These are phyloP conservation scores for Neobulgaria alba DNA, from an alignment of 2,329 filamentous ascomycete genomes.

Conservation along the genomic window DNA sequence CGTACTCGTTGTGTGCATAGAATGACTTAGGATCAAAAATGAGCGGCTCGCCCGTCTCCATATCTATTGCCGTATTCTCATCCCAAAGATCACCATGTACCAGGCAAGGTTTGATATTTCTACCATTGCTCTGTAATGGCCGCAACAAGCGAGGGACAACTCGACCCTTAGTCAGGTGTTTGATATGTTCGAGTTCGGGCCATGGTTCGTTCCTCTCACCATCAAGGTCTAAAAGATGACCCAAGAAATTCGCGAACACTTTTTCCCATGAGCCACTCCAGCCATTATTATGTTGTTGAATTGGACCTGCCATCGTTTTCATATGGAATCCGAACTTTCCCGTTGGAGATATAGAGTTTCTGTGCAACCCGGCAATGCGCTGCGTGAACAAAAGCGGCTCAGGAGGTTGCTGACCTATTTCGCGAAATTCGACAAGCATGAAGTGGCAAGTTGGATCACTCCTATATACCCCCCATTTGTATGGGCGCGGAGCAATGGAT, in stretches of 20 bases:
- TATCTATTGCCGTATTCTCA: constrained; percentile 12
- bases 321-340: constrained; percentile 31
- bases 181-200: background rate
- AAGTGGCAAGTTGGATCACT: background rate
- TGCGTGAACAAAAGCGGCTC: background rate
- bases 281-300: background rate
- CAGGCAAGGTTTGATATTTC: constrained; percentile 14
- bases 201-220: background rate
- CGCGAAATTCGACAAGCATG: constrained; percentile 1
- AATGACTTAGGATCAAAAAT: constrained; percentile 13
- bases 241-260: background rate
- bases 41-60: constrained; percentile 5
- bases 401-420: constrained; percentile 1
- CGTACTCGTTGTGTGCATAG: constrained; percentile 27
- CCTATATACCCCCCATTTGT: background rate
- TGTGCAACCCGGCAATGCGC: constrained; percentile 19
- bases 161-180: background rate
- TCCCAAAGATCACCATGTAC: constrained; percentile 22
- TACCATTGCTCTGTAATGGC: constrained; percentile 13
- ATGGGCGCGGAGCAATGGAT: background rate
- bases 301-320: background rate
- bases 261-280: background rate
- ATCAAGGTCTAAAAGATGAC: background rate
- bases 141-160: constrained; percentile 3
- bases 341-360: constrained; percentile 9